Percentiles rank a stretch among this genome's conserved stretches.
Evolutionary conservation across 2,329 filamentous ascomycete genomes (phyloP).

Genomic region (Monilinia laxa): DNA sequence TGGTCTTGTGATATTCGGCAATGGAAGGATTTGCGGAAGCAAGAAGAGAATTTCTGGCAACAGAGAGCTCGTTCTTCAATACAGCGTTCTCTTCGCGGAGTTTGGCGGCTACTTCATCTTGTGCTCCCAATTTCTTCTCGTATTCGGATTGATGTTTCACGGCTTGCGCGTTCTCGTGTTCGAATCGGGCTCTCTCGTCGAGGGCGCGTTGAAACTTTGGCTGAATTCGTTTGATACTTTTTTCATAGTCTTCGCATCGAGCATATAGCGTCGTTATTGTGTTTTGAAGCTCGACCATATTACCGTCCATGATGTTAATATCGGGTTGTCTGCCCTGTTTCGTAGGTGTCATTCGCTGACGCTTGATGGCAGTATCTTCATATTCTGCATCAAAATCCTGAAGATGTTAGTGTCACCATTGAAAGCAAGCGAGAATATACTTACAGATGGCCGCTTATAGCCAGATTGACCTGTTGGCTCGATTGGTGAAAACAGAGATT

Average conservation of each 20-base stretch:
- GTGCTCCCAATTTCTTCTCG: slow-evolving; percentile 29
- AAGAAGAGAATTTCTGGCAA: slow-evolving; percentile 27
- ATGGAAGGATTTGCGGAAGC: slow-evolving; percentile 43
- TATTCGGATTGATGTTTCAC: slow-evolving; percentile 26
- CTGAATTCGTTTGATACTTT: slow-evolving; percentile 48
- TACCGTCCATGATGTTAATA: slow-evolving; percentile 31
- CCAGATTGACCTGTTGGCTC: slow-evolving; percentile 6
- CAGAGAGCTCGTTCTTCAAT: slow-evolving; percentile 36
- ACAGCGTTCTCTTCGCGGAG: slow-evolving; percentile 31
- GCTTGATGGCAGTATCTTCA: slow-evolving; percentile 10
- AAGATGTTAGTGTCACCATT: background rate
- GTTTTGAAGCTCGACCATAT: slow-evolving; percentile 44
- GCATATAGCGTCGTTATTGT: slow-evolving; percentile 48
- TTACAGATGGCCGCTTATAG: slow-evolving; percentile 25
- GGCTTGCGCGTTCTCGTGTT: slow-evolving; percentile 43
- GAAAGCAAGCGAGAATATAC: background rate
- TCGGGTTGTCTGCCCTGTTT: slow-evolving; percentile 12
- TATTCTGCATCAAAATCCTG: slow-evolving; percentile 20
- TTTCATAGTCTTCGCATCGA: slow-evolving; percentile 49
- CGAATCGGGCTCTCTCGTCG: slow-evolving; percentile 52
- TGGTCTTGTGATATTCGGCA: slow-evolving; percentile 44
- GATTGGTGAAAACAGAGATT: slow-evolving; percentile 19
- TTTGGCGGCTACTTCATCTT: slow-evolving; percentile 32
- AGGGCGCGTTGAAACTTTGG: slow-evolving; percentile 51
- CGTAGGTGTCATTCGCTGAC: slow-evolving; percentile 18